Percentiles rank a stretch among this genome's conserved stretches.
Evolutionary conservation across 1,139 yeast genomes (phyloP).

Genomic region (Blastobotrys illinoisensis): DNA sequence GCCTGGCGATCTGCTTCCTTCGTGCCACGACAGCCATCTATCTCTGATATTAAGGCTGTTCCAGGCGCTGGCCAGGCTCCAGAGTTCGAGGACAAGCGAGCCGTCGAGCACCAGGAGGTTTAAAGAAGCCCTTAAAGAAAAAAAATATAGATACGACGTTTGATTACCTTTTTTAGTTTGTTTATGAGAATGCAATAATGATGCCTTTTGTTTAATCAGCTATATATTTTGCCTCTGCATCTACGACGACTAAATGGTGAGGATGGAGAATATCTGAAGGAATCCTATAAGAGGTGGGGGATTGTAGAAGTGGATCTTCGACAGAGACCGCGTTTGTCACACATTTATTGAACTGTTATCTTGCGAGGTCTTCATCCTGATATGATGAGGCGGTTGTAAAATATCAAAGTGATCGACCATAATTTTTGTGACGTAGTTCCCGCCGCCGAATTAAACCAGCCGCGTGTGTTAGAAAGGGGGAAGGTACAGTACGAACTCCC

Average conservation of each 20-base stretch:
- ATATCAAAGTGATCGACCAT: no score
- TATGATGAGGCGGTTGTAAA: no score
- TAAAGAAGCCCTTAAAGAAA: neutral
- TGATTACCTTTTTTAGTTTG: neutral
- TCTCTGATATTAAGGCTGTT: constrained; percentile 24
- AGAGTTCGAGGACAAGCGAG: neutral
- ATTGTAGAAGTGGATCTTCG: no score
- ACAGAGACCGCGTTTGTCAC: no score
- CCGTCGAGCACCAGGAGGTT: neutral
- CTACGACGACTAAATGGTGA: no score
- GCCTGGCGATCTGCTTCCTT: constrained; percentile 49
- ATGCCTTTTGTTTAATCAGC: neutral
- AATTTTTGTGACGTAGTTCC: neutral
- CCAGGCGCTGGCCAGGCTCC: neutral
- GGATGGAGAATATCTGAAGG: no score
- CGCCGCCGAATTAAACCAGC: neutral
- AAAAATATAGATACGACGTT: neutral
- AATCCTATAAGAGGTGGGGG: no score
- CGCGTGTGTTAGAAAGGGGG: neutral
- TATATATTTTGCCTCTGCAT: neutral
- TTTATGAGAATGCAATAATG: neutral
- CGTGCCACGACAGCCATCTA: constrained; percentile 23
- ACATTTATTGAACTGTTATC: no score
- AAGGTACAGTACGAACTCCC: neutral
- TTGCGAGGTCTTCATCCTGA: no score